phyloP scores from a whole-genome alignment of 2,329 filamentous ascomycete genomes.

The Diaporthe longicolla region DNA sequence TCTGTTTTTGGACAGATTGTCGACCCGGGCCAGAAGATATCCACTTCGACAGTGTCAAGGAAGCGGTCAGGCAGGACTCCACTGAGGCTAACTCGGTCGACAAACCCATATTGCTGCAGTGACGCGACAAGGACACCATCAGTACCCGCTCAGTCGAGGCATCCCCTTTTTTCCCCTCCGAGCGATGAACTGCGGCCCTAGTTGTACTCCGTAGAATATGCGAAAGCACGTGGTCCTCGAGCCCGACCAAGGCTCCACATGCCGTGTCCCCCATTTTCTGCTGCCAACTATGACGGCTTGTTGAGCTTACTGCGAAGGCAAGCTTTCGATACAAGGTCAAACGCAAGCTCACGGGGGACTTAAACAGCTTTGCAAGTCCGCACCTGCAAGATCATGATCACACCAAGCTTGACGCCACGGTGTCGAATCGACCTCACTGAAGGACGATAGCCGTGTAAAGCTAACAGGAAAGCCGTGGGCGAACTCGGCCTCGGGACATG shows the following conservation, averaged over 20 bases:
- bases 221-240: neutral
- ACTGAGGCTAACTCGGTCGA: neutral
- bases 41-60: neutral
- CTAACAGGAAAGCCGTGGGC: neutral
- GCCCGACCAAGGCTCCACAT: neutral
- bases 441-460: neutral
- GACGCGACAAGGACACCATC: conserved; percentile 1
- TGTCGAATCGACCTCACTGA: neutral
- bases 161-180: neutral
- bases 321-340: neutral
- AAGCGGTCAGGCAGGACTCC: conserved; percentile 1
- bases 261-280: neutral
- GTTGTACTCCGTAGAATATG: neutral
- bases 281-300: neutral
- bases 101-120: neutral
- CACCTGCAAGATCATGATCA: conserved; percentile 2
- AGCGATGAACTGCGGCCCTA: neutral
- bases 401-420: neutral
- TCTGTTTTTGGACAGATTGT: neutral
- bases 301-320: neutral
- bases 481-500: conserved; percentile 25
- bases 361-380: neutral
- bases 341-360: neutral
- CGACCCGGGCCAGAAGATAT: neutral
- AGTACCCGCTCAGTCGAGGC: neutral